phyloP scores from a whole-genome alignment of 192 early-diverging fungal species.

The Pecoramyces ruminantium region DNA sequence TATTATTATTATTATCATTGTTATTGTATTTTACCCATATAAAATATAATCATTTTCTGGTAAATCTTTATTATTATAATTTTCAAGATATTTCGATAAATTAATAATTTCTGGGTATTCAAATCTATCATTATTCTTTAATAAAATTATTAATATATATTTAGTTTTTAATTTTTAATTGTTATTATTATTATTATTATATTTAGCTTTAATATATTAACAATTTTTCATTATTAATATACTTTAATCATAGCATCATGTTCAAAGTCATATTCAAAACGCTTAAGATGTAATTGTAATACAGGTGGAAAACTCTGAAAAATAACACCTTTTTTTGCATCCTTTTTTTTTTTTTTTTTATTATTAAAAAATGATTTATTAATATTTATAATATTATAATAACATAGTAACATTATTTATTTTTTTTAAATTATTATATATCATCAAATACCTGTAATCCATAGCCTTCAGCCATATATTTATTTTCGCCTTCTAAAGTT shows the following conservation, averaged over 20 bases:
- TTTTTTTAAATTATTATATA: too few relatives aligned
- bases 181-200: too few relatives aligned
- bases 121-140: background rate
- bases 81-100: background rate
- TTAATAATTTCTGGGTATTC: background rate
- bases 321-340: slow-evolving; percentile 92
- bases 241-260: slow-evolving; percentile 79
- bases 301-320: slow-evolving; percentile 88
- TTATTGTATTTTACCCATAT: background rate
- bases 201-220: too few relatives aligned
- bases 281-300: slow-evolving; percentile 86
- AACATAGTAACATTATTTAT: too few relatives aligned
- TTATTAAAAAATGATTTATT: too few relatives aligned
- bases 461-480: slow-evolving; percentile 79
- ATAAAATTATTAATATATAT: too few relatives aligned
- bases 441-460: slow-evolving; percentile 67
- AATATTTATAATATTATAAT: too few relatives aligned
- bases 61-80: background rate
- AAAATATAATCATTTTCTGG: background rate
- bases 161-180: too few relatives aligned
- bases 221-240: too few relatives aligned
- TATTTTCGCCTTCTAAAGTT: slow-evolving; percentile 89
- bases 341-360: too few relatives aligned
- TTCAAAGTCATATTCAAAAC: slow-evolving; percentile 94
- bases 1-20: too few relatives aligned